Base-by-base conservation (phyloP, 2,329 filamentous ascomycete species). In the Aspergillus glaucus region DNA sequence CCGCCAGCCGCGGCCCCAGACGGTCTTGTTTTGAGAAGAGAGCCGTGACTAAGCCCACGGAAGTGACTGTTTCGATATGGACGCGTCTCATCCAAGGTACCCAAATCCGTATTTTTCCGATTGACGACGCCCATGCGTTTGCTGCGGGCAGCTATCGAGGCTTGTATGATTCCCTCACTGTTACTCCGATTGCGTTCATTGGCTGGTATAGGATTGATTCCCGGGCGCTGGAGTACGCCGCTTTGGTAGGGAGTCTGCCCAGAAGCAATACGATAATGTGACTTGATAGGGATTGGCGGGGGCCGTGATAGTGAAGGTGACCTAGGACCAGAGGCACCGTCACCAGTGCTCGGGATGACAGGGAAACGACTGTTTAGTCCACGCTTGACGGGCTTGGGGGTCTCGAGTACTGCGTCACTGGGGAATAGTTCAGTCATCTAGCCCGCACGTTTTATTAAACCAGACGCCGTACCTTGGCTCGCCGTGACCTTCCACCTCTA, bases 211-310 rank as follows among this genome's bases (percentile, higher is more conserved):
- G 80, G 88, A 68, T 87, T 82, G n/a, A 89, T 79, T 2, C 84
- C 82, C 1, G 89, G 87, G 49, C 85, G 78, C 48, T 87, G 81
- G 42, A 82, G 73, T 5, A 79, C 72, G 6, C 69, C 62, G 50
- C 62, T 63, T 32, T 70, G 64, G 34, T 65, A 63, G 10, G 59
- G 54, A 22, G 62, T 61, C 47, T 75, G 72, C 21, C 70, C 71
- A 3, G 73, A 76, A 3, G 70, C 65, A 48, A 74, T 70, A 26
- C 91, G 83, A 57, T 88, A 88, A 65, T 95, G 90, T 3, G 89
- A 93, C 51, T 86, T 80, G 4, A 81, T 80, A 0, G 89, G 89
- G 51, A 95, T 87, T 0, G 87, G 87, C 2, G 91, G 88, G 24
- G 86, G 78, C 30, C 85, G 80, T 17, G 76, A 73, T 9, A 80